Percentiles rank a stretch among this genome's conserved stretches.
phyloP scores from a whole-genome alignment of 2,329 filamentous ascomycete genomes.

The Knufia petricola region DNA sequence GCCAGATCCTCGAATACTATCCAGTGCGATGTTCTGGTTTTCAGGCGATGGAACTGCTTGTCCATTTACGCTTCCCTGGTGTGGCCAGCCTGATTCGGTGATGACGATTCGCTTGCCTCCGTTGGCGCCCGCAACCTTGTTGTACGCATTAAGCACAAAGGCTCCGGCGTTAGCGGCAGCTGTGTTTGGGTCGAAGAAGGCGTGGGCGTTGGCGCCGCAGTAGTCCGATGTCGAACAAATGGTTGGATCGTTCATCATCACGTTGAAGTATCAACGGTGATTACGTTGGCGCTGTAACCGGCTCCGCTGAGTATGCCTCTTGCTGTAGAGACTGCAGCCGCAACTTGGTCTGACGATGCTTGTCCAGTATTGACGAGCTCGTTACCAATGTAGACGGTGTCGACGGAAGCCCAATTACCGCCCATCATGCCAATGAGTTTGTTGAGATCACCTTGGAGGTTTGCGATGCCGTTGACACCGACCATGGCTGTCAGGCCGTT shows the following conservation, averaged over 20 bases:
- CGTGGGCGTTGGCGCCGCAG: constrained; percentile 71
- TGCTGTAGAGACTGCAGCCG: constrained; percentile 48
- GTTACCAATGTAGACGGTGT: constrained; percentile 70
- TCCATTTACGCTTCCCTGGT: constrained; percentile 55
- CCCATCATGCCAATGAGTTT: constrained; percentile 51
- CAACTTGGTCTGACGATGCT: constrained; percentile 45
- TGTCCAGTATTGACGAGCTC: constrained; percentile 62
- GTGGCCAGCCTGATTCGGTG: constrained; percentile 80
- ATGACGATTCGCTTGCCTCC: constrained; percentile 57
- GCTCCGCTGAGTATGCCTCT: constrained; percentile 48
- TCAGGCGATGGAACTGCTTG: constrained; percentile 56
- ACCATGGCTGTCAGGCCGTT: constrained; percentile 62
- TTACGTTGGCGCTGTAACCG: constrained; percentile 64
- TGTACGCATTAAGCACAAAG: constrained; percentile 53
- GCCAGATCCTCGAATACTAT: constrained; percentile 47
- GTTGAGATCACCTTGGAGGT: constrained; percentile 48
- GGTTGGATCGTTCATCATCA: constrained; percentile 54
- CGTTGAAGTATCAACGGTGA: constrained; percentile 69
- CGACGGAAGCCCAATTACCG: constrained; percentile 58
- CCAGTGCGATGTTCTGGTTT: constrained; percentile 58
- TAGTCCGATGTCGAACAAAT: constrained; percentile 68
- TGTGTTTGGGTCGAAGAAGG: constrained; percentile 66
- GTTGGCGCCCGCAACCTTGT: constrained; percentile 36
- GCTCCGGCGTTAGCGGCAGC: constrained; percentile 52
- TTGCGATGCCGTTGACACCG: constrained; percentile 58